Evolutionary conservation across 2,329 filamentous ascomycete species (phyloP), one percentile per base, ranked within the genome.

Genomic region (Cordyceps fumosorosea): DNA sequence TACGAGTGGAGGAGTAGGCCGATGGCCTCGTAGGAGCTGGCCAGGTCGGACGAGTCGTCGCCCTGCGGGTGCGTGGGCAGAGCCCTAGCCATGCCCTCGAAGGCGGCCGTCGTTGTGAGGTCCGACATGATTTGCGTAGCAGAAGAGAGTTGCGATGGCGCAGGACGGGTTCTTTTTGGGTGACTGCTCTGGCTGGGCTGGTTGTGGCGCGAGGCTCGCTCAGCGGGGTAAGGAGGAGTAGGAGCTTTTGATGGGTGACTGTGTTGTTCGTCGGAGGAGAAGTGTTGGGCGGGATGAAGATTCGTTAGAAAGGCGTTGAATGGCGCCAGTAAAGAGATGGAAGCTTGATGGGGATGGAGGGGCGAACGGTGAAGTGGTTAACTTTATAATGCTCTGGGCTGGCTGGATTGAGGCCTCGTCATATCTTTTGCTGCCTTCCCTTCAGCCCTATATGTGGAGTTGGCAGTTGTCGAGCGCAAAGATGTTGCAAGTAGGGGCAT

Each of bases 1-100:
- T 88, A 91, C 3, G 91, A 89, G 74, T 99, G 93, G 22, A 88
- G 81, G 65, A 96, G 88, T 26, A 98, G 83, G 18, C 91, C 91
- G 64, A 97, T 80, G 54, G 89, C 91, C 76, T 98, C 93, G 72
- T 89, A 91, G 0, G 89, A 84, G 63, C 84, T 88, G 67, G 87
- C 86, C 34, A 93, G 72, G 66, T 86, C 83, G 5, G 84, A 86
- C n/a, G 77, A 79, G 20, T 80, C 79, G 69, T 86, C 84, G 64
- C 72, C 77, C 56, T 76, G 70, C 0, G 74, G 66, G 66, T 85
- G 83, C 2, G 80, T 81, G 11, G 85, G 83, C 59, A 88, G 73
- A 34, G 84, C 84, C 51, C 85, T 80, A 62, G 82, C 80, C 84
- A 88, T 87, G 67, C 75, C 75, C 68, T 77, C 75, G 37, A 86